Conservation (phyloP, 768 basidiomycete genomes). For the Trametes punicea region DNA sequence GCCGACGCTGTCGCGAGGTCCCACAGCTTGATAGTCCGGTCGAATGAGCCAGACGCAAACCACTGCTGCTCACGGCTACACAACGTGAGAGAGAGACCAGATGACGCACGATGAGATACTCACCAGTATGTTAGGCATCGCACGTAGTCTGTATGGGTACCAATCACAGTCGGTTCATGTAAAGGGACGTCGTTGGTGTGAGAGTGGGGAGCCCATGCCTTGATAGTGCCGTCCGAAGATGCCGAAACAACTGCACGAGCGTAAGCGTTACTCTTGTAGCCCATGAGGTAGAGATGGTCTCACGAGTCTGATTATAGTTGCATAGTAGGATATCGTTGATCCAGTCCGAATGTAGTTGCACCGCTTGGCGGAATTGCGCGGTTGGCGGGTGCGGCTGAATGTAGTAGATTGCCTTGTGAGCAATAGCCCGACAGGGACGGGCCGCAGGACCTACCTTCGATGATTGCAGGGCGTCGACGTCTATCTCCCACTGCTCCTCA, state of each 20-base stretch:
- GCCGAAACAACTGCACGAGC: slow-evolving; percentile 72
- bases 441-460: slow-evolving; percentile 42
- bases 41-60: slow-evolving; percentile 93
- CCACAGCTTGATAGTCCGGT: slow-evolving; percentile 93
- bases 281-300: slow-evolving; percentile 23
- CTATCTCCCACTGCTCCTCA: slow-evolving; percentile 80
- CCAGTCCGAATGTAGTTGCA: slow-evolving; percentile 93
- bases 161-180: slow-evolving; percentile 60
- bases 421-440: neutral
- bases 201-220: slow-evolving; percentile 89
- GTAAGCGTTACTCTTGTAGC: neutral
- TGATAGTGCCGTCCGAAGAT: slow-evolving; percentile 93
- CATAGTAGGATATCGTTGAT: slow-evolving; percentile 91
- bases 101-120: slow-evolving; percentile 19
- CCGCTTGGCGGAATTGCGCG: slow-evolving; percentile 79
- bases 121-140: slow-evolving; percentile 76
- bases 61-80: slow-evolving; percentile 74
- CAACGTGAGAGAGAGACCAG: slow-evolving; percentile 19
- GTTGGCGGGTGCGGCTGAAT: slow-evolving; percentile 32
- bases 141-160: slow-evolving; percentile 82
- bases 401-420: neutral
- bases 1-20: slow-evolving; percentile 54
- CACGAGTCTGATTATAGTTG: slow-evolving; percentile 86
- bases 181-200: slow-evolving; percentile 34
- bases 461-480: slow-evolving; percentile 48